phyloP scores from a whole-genome alignment of 208 protist species.

The Trichomonas gallinae region DNA sequence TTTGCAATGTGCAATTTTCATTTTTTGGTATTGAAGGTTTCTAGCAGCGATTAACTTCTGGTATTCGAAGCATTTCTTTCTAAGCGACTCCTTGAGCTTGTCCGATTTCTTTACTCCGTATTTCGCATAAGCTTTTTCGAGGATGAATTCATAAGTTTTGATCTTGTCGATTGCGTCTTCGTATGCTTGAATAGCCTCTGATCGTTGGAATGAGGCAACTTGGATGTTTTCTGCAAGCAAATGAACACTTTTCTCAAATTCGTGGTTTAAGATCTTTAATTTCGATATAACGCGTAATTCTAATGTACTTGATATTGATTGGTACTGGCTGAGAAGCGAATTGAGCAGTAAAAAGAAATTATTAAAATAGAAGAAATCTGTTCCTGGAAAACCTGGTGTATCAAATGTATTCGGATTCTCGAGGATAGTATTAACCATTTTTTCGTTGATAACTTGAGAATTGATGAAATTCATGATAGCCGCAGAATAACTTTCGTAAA shows the following conservation, averaged over 20 bases:
- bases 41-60: not conserved
- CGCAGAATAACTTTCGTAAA: not conserved
- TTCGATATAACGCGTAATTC: not conserved
- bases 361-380: not conserved
- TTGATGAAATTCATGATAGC: not conserved
- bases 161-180: not conserved
- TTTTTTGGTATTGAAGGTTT: not conserved
- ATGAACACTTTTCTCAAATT: not conserved
- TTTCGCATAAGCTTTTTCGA: not conserved
- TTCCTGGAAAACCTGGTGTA: not conserved
- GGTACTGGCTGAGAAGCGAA: not conserved
- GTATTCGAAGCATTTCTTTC: not conserved
- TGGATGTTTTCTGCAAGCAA: not conserved
- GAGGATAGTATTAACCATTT: not conserved
- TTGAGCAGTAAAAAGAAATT: not conserved
- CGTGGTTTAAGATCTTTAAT: not conserved
- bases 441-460: not conserved
- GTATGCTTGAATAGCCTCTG: not conserved
- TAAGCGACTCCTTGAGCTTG: not conserved
- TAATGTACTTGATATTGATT: not conserved
- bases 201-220: not conserved
- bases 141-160: not conserved
- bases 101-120: not conserved
- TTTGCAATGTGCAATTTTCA: not conserved
- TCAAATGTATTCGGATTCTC: not conserved